Percentiles rank a stretch among this genome's conserved stretches.
Conservation (phyloP, 495 filamentous ascomycete genomes). For the Annulohypoxylon maeteangense region DNA sequence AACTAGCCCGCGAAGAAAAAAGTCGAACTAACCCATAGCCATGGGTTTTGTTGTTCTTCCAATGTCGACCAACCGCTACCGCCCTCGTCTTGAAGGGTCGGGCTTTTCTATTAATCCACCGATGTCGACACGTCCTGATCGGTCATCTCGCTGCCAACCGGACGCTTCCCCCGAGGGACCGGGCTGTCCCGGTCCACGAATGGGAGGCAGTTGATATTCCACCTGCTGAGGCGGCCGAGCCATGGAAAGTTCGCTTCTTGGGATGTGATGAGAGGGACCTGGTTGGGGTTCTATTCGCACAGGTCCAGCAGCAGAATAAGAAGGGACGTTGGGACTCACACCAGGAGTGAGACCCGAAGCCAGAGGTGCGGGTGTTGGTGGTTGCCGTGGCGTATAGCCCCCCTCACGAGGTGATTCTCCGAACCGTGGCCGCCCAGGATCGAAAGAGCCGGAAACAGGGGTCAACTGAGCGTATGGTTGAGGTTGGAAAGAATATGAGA, state of each 20-base stretch:
- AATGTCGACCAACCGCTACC: constrained; percentile 33
- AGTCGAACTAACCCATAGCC: constrained; percentile 11
- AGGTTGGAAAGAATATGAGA: constrained; percentile 57
- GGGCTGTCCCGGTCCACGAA: constrained; percentile 55
- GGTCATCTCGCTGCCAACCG: constrained; percentile 56
- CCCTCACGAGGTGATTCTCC: constrained; percentile 51
- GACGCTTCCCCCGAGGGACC: constrained; percentile 48
- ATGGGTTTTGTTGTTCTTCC: constrained; percentile 9
- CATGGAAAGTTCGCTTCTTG: constrained; percentile 57
- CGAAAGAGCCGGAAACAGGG: constrained; percentile 55
- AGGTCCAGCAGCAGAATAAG: constrained; percentile 52
- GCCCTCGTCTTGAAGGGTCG: constrained; percentile 44
- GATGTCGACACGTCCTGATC: constrained; percentile 62
- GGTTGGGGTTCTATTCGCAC: constrained; percentile 53
- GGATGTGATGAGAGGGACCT: constrained; percentile 54
- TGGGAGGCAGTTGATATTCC: constrained; percentile 64
- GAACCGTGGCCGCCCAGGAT: constrained; percentile 51
- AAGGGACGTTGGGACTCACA: constrained; percentile 45
- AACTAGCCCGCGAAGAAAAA: constrained; percentile 4
- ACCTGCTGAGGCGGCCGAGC: constrained; percentile 50
- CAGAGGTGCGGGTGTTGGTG: constrained; percentile 48
- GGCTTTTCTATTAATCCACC: constrained; percentile 63
- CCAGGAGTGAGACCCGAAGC: constrained; percentile 43
- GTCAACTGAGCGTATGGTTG: constrained; percentile 56
- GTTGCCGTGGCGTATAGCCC: constrained; percentile 47